phyloP scores from a whole-genome alignment of 1,284 basidiomycete genomes.

The Schizopora paradoxa region DNA sequence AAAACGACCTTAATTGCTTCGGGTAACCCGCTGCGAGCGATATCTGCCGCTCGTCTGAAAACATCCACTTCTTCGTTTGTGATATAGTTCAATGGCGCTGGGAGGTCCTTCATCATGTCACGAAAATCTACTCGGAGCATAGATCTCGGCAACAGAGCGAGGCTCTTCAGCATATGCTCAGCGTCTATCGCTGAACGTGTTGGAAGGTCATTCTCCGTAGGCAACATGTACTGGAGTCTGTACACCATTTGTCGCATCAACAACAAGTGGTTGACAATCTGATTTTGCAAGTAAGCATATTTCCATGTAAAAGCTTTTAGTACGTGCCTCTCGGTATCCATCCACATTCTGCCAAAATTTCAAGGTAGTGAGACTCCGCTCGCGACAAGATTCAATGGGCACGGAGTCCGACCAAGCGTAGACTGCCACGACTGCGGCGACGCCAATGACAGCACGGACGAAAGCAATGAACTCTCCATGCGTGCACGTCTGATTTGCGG shows the following conservation, averaged over 20 bases:
- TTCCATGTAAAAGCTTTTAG: conserved; percentile 9
- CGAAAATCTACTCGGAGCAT: conserved; percentile 53
- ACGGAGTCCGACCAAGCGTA: conserved; percentile 75
- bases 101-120: conserved; percentile 48
- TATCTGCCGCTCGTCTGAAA: conserved; percentile 52
- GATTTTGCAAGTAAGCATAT: neutral
- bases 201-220: conserved; percentile 48
- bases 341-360: conserved; percentile 64
- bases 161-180: conserved; percentile 57
- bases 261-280: conserved; percentile 66
- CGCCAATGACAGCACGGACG: conserved; percentile 58
- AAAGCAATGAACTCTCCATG: conserved; percentile 60
- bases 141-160: conserved; percentile 56
- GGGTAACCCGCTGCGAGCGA: conserved; percentile 58
- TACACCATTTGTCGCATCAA: conserved; percentile 58
- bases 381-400: conserved; percentile 57
- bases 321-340: conserved; percentile 56
- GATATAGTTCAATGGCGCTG: conserved; percentile 53
- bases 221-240: conserved; percentile 56
- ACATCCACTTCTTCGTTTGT: conserved; percentile 51
- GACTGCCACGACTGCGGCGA: conserved; percentile 64
- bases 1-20: conserved; percentile 60
- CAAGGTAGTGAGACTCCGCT: conserved; percentile 55
- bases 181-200: conserved; percentile 56
- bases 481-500: conserved; percentile 26